Base-by-base conservation (phyloP, 805 yeast species). In the Blastobotrys robertii region DNA sequence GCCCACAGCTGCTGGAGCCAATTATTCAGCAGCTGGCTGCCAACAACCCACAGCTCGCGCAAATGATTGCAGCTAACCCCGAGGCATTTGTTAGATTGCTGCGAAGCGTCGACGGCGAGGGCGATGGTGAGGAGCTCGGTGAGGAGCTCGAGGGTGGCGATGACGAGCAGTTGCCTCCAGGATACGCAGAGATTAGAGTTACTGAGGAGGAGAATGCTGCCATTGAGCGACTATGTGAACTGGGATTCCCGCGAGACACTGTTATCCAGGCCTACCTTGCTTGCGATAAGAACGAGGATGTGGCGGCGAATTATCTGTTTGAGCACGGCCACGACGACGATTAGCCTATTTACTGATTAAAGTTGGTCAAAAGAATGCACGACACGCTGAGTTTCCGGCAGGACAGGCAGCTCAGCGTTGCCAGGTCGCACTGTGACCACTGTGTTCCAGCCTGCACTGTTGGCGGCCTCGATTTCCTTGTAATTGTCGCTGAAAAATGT, bases 191-290 rank as follows among this genome's bases (percentile, higher is more conserved):
- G 51, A 74, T 84, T 47, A 72, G 69, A 49, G 66, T 92, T 45
- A 75, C 95, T 6, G 79, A 75, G 44, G 92, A 79, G 54, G 98
- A 92, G 58, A 81, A 83, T 58, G 84, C 73, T 47, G 95, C 97
- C n/a, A 84, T 92, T 50, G 72, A 73, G 49, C 77, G 98, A 59
- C 72, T 92, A 51, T 82, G 94, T 62, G 97, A 84, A 63, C 72
- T 92, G 51, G 98, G 98, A 0, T 92, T 92, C 56, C 95, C 86
- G 52, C 76, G 95, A 52, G 73, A 80, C 52, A 68, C 82, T 44
- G 98, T 84, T 37, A 77, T 87, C 47, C 95, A 88, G 68, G 95
- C 94, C 28, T 92, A 85, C 67, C 80, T 92, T 73, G 97, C 97
- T 34, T 92, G 98, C 65, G 98, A 92, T 58, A 90, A 87, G 67